These are phyloP conservation scores for Helotiales sp. DNA, from an alignment of 2,329 filamentous ascomycete species.

Conservation along the genomic window DNA sequence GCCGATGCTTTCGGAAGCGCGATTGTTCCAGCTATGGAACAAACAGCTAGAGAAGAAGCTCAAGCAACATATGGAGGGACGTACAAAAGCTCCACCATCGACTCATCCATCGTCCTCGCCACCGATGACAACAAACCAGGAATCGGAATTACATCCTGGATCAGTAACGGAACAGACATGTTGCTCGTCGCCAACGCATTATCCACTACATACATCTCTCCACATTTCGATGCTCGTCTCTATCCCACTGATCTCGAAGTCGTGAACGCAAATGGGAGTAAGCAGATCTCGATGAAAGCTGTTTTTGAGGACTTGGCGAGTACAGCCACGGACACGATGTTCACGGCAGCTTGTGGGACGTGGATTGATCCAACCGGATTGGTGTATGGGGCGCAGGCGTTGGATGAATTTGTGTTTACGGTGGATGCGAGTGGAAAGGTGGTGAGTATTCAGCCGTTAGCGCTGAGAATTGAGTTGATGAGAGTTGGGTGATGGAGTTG, in stretches of 20 bases:
- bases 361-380: conserved; percentile 8
- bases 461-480: conserved; percentile 10
- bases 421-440: conserved; percentile 1
- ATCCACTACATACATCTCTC: neutral
- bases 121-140: conserved; percentile 3
- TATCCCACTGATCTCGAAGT: conserved; percentile 11
- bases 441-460: conserved; percentile 3
- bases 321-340: neutral
- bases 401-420: conserved; percentile 11
- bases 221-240: conserved; percentile 1
- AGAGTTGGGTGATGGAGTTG: neutral
- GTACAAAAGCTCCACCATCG: neutral
- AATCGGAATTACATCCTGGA: conserved; percentile 10
- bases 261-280: conserved; percentile 1
- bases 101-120: neutral
- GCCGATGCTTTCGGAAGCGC: neutral
- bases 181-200: neutral
- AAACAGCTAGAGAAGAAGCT: neutral
- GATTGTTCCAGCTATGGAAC: conserved; percentile 1
- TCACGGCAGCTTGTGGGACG: conserved; percentile 7
- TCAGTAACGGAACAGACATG: conserved; percentile 18
- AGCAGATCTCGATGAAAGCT: conserved; percentile 3
- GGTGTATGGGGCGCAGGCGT: conserved; percentile 5
- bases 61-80: neutral
- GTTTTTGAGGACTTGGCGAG: conserved; percentile 6